Evolutionary conservation across 1,139 yeast species (phyloP).

Genomic region (Saccharomyces pastorianus): DNA sequence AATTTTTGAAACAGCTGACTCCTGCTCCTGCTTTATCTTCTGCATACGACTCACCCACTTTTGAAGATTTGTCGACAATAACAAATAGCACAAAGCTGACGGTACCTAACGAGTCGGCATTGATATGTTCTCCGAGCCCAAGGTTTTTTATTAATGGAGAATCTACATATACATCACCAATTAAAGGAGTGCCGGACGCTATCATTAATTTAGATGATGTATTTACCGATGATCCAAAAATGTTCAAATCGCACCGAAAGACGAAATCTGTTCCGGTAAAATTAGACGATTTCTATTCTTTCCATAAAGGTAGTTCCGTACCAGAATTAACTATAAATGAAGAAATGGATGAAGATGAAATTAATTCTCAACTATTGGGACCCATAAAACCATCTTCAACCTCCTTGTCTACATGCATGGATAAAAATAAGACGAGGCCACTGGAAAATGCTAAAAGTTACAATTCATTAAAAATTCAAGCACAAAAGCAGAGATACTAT

Average conservation of each 20-base stretch:
- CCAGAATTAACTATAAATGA: slow-evolving; percentile 3
- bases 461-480: slow-evolving; percentile 25
- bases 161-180: slow-evolving; percentile 26
- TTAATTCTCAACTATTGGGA: neutral
- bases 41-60: neutral
- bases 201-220: slow-evolving; percentile 58
- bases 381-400: neutral
- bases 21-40: slow-evolving; percentile 4
- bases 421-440: slow-evolving; percentile 5
- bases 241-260: slow-evolving; percentile 35
- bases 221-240: slow-evolving; percentile 29
- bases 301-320: neutral
- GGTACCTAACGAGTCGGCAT: neutral
- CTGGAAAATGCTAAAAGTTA: slow-evolving; percentile 1
- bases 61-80: neutral
- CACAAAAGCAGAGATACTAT: slow-evolving; percentile 28
- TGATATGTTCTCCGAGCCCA: slow-evolving; percentile 17
- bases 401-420: neutral
- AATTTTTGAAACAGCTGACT: slow-evolving; percentile 26
- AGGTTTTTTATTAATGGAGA: slow-evolving; percentile 30
- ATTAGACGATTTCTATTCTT: slow-evolving; percentile 21
- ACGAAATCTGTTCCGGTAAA: slow-evolving; percentile 45
- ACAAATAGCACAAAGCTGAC: neutral
- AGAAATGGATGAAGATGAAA: neutral
- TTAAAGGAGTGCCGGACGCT: slow-evolving; percentile 47